These are phyloP conservation scores for Petrea volubilis DNA, from an alignment of 257 asterid species.

Conservation along the genomic window DNA sequence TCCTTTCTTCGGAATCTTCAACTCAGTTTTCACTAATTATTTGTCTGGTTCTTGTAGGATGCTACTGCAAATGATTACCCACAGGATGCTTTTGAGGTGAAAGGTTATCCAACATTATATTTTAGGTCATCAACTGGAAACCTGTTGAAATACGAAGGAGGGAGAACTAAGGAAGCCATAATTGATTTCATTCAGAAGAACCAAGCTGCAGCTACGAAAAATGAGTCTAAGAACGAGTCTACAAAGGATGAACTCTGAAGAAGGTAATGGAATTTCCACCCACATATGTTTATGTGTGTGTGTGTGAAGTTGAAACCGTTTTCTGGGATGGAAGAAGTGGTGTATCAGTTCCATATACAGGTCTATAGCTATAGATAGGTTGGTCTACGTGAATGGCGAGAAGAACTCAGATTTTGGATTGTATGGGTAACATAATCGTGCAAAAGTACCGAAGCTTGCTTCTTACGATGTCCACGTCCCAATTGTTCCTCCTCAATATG, in stretches of 20 bases:
- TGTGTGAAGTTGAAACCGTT: no score
- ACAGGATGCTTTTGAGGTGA: constrained; percentile 54
- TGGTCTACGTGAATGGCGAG: no score
- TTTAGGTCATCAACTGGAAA: constrained; percentile 75
- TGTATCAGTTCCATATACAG: no score
- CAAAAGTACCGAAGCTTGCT: no score
- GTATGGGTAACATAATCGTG: no score
- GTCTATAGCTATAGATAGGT: no score
- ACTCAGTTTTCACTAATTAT: constrained; percentile 1
- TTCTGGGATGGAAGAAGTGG: no score
- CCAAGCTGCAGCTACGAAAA: constrained; percentile 42
- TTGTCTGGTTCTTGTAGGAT: constrained; percentile 46
- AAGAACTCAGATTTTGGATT: no score
- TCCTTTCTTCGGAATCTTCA: neutral
- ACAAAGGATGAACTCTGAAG: constrained; percentile 69
- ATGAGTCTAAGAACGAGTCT: constrained; percentile 41
- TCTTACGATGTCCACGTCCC: no score
- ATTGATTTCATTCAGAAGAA: constrained; percentile 70
- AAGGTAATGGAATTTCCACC: constrained; percentile 21
- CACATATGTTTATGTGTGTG: neutral
- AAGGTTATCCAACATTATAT: constrained; percentile 85
- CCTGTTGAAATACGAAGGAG: constrained; percentile 58
- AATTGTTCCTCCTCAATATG: no score
- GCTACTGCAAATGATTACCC: constrained; percentile 82
- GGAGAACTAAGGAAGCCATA: constrained; percentile 67